phyloP scores from a whole-genome alignment of 257 asterid genomes.

The Nicotiana undulata region DNA sequence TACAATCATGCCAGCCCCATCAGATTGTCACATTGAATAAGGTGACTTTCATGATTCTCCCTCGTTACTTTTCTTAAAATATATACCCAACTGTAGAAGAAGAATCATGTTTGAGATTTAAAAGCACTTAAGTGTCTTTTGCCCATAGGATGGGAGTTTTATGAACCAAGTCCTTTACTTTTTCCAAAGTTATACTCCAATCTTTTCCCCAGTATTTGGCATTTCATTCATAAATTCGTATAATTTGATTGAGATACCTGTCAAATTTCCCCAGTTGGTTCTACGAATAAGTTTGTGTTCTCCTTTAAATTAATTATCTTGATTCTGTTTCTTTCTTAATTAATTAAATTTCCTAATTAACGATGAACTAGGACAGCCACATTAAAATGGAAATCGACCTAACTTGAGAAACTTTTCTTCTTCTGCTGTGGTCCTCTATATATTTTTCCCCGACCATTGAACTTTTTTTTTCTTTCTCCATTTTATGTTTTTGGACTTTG shows the following conservation, averaged over 20 bases:
- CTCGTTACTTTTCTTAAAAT: not conserved
- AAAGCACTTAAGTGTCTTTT: not conserved
- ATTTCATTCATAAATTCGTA: not conserved
- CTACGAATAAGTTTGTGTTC: not conserved
- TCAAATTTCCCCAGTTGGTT: not conserved
- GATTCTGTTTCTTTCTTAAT: not conserved
- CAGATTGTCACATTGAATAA: not conserved
- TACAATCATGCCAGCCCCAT: not conserved
- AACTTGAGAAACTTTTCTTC: not conserved
- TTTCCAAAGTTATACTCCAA: not conserved
- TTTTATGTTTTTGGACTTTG: not conserved
- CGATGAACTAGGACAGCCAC: not conserved
- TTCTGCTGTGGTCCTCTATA: not conserved
- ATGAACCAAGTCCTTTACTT: not conserved
- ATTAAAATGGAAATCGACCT: not conserved
- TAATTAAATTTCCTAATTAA: not conserved
- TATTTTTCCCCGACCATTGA: not conserved
- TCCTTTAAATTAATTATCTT: not conserved
- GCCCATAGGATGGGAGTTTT: not conserved
- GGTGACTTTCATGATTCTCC: not conserved
- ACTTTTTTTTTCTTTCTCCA: not conserved
- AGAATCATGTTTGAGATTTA: not conserved
- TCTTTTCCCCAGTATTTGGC: not conserved
- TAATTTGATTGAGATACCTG: not conserved
- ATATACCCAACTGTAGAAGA: not conserved